Base-by-base conservation (phyloP, 2,329 filamentous ascomycete species). In the Phyllosticta citriasiana region DNA sequence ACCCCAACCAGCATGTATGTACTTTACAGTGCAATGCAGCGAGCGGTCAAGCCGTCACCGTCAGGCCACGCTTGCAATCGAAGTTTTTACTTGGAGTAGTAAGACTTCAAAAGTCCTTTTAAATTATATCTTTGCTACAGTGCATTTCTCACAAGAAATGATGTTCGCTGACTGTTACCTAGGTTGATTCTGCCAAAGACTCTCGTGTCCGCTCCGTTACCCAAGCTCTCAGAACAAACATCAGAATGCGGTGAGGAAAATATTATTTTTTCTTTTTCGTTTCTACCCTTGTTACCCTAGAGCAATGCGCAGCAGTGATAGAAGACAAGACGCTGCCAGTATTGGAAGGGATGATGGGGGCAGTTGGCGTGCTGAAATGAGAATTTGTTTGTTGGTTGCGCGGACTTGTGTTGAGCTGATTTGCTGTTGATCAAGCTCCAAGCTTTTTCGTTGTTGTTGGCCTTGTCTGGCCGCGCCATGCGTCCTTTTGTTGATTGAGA, bases 381-480 rank as follows among this genome's bases (percentile, higher is more conserved):
- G 19, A 25, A 52, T 4, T 24, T 60, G 58, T 52, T 57, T 58
- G 24, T 52, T 57, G n/a, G 53, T 52, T 55, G 57, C 60, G 60
- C 60, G 60, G 60, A 57, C 55, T 62, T 35, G 33, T 25, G 52
- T 22, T 19, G 55, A 33, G 53, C 27, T 56, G 57, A 33, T 47
- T 53, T 40, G 22, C 50, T 58, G 50, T 19, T 61, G 59, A 30
- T 30, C 27, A 16, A 47, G 40, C n/a, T 47, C 40, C 60, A 58
- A 62, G 60, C 50, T 62, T 26, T 33, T 40, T 47, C 27, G 27
- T 30, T 30, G 27, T 30, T 6, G 19, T 22, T 54, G 55, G 40
- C 40, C 40, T 47, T 55, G 60, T 33, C 57, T 52, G 57, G 60
- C 60, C 60, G 60, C 60, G 60, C 57, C 54, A 51, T 62, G 60